Evolutionary conservation across 306 rosid species (phyloP), one percentile per base, ranked within the genome.

Genomic region (Malus fusca): DNA sequence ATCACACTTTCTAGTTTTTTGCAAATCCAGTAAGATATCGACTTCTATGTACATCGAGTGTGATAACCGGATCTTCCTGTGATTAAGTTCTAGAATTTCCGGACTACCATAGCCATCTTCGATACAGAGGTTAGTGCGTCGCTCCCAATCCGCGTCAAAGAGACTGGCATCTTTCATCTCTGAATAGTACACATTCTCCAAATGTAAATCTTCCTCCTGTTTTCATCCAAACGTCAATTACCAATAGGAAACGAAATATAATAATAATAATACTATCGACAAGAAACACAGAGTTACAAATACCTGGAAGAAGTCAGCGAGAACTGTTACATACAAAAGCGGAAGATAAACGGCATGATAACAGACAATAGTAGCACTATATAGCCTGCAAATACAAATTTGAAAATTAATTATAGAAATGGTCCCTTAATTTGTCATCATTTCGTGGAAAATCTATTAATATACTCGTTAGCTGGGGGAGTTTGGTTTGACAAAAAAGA

Each of bases 161-260:
- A 91, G 91, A 73, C 98, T 94, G 33, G 98, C 94, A 81, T 94
- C 98, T 89, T 91, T 94, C 98, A 94, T 94, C 81, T 94, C 97
- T 23, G 97, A 94, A 81, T 94, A 94, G 80, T 94, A 90, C 28
- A 87, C 90, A 79, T 87, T 90, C 74, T 94, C 98, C 88, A 94
- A 87, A 70, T 85, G 89, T 87, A 91, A 67, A 84, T 84, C 89
- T 9, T 93, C 94, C 82, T 91, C 98, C 98, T 93, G 80, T 40
- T 56, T 73, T 26, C n/a, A 73, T 37, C 81, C 68, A 74, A 62
- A 22, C 59, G 13, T 52, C 9, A 35, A 48, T 46, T 51, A 71
- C 30, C 42, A 10, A 48, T 11, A 33, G 2, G 6, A 4, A 44
- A 30, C 46, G 21, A 13, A 48, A 37, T 19, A 72, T 48, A 37